Evolutionary conservation across 2,329 filamentous ascomycete genomes (phyloP), one percentile per base, ranked within the genome.

Genomic region (Verticillium dahliae): DNA sequence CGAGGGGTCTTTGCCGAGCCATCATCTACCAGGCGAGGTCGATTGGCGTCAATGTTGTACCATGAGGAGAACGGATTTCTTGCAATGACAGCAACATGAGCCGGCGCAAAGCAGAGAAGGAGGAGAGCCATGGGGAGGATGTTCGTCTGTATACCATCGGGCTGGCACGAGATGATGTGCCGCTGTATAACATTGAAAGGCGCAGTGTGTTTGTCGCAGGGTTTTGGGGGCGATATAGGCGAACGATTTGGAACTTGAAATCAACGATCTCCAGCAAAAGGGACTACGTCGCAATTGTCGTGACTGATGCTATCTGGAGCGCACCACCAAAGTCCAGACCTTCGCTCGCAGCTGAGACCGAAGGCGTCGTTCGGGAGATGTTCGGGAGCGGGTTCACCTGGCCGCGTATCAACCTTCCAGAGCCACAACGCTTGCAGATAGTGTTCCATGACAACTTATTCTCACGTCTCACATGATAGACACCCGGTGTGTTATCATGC

Each of bases 11-110:
- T 34, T 92, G 90, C 77, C 87, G 84, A 76, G 85, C 87, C 60
- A 80, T 94, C 63, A 91, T 94, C 67, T 87, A 80, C 67, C 88
- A 91, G 75, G 87, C 88, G 62, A 91, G 87, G 77, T 89, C 88
- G 22, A 87, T 92, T 69, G 91, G 91, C 15, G 83, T 95, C 61
- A 80, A 83, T 57, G 85, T 95, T 50, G 83, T 90, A 62, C 83
- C 88, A 64, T 92, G 69, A 72, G 59, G 37, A 56, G 52, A 33
- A 27, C 11, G 7, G 9, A 13, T 37, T 37, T 11, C n/a, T 18
- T 15, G 11, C 39, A 27, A 34, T 5, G 4, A 55, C 33, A 59
- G 52, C 33, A 5, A 18, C 27, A 27, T 27, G 35, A 31, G 18
- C 27, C 15, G 54, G 37, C 56, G 56, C 31, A 38, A 38, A 35